Evolutionary conservation across 768 basidiomycete species (phyloP).

Genomic region (Phallus indusiatus): DNA sequence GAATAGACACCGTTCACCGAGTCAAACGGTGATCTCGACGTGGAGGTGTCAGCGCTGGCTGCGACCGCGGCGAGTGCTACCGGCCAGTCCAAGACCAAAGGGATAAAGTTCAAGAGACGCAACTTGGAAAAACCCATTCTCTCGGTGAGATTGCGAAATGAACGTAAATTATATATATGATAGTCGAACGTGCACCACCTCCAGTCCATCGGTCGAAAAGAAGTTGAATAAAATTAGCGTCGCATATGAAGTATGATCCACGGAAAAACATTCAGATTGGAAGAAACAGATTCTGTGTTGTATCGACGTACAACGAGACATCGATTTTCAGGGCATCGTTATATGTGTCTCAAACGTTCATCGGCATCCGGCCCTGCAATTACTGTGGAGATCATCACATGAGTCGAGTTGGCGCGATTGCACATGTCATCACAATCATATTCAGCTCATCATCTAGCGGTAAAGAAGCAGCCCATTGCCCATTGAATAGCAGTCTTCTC

Average conservation of each 20-base stretch:
- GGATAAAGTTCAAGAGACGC: background rate
- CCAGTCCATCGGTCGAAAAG: no score
- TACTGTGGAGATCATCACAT: background rate
- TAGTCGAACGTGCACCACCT: background rate
- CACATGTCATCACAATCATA: no score
- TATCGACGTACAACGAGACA: no score
- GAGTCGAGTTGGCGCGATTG: background rate
- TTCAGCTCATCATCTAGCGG: no score
- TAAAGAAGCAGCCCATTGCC: no score
- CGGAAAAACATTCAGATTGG: no score
- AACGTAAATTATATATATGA: background rate
- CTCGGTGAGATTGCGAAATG: background rate
- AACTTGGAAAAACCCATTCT: background rate
- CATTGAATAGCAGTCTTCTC: no score
- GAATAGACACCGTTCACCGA: slow-evolving; percentile 32
- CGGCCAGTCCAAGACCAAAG: background rate
- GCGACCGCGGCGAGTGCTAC: background rate
- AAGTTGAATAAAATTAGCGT: no score
- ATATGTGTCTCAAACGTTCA: background rate
- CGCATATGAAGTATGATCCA: no score
- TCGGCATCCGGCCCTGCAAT: background rate
- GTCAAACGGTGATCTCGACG: background rate
- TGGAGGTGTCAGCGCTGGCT: background rate
- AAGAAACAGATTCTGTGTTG: no score
- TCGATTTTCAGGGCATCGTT: no score